Conservation (phyloP, 2,329 filamentous ascomycete genomes). For the Byssochlamys sp. region DNA sequence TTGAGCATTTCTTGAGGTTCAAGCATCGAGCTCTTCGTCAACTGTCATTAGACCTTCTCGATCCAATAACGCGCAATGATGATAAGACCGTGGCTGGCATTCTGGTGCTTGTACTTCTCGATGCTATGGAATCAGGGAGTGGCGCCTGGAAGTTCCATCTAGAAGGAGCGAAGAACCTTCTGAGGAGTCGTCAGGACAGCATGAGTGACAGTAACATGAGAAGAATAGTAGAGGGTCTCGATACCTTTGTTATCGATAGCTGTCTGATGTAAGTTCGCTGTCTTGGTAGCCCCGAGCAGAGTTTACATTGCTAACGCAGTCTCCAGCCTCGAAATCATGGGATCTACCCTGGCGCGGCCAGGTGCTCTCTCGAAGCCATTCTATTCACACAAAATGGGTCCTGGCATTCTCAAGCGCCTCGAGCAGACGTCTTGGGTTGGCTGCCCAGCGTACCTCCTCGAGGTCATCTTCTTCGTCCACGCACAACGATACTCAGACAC, state of each 20-base stretch:
- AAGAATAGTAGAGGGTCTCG: constrained; percentile 22
- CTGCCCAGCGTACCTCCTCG: constrained; percentile 32
- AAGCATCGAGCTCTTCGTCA: constrained; percentile 41
- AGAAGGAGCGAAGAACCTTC: constrained; percentile 41
- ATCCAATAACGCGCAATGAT: constrained; percentile 27
- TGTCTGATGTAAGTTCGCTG: constrained; percentile 24
- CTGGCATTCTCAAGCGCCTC: constrained; percentile 28
- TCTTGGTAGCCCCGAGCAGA: not conserved
- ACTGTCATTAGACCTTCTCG: constrained; percentile 24
- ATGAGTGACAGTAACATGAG: constrained; percentile 8
- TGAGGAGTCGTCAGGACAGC: constrained; percentile 27
- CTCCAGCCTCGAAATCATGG: constrained; percentile 32
- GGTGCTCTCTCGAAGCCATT: constrained; percentile 31
- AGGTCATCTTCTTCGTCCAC: constrained; percentile 33
- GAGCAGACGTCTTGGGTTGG: constrained; percentile 33
- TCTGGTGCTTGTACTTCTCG: constrained; percentile 41
- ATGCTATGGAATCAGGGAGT: constrained; percentile 42
- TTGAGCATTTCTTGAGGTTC: constrained; percentile 35
- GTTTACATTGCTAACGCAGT: not conserved
- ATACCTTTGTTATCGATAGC: constrained; percentile 29
- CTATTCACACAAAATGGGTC: constrained; percentile 27
- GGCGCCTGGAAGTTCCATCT: constrained; percentile 45
- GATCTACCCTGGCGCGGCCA: constrained; percentile 31
- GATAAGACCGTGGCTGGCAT: constrained; percentile 38
- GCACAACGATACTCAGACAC: constrained; percentile 26